Conservation (phyloP, 495 filamentous ascomycete species). For the Aspergillus hancockii region DNA sequence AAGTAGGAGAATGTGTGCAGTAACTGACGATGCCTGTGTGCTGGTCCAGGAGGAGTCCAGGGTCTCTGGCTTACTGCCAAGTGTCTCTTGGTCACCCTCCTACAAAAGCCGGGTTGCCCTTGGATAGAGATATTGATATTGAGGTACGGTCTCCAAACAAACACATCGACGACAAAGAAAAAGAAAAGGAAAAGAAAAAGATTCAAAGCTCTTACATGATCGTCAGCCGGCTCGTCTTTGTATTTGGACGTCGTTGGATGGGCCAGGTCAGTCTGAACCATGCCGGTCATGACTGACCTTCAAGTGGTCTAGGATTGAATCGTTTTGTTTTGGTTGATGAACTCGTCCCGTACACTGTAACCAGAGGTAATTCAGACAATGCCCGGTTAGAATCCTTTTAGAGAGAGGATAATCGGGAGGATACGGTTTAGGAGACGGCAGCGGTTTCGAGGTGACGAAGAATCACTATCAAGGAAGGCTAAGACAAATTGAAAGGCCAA, state of each 20-base stretch:
- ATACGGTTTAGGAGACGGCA: slow-evolving; percentile 9
- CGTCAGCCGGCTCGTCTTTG: slow-evolving; percentile 45
- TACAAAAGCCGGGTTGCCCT: slow-evolving; percentile 15
- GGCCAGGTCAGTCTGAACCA: slow-evolving; percentile 50
- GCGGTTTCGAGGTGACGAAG: slow-evolving; percentile 10
- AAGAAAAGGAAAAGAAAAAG: slow-evolving; percentile 13
- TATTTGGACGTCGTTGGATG: slow-evolving; percentile 40
- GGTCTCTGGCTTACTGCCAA: slow-evolving; percentile 3
- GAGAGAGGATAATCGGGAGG: slow-evolving; percentile 2
- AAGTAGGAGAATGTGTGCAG: background rate
- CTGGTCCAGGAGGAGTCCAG: background rate
- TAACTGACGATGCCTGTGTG: background rate
- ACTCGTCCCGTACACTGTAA: slow-evolving; percentile 7
- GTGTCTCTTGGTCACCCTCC: slow-evolving; percentile 14
- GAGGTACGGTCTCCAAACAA: slow-evolving; percentile 9
- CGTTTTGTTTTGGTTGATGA: slow-evolving; percentile 8
- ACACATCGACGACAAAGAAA: slow-evolving; percentile 3
- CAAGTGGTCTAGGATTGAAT: slow-evolving; percentile 11
- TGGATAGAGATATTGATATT: slow-evolving; percentile 6
- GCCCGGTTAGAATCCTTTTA: slow-evolving; percentile 10
- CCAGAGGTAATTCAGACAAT: slow-evolving; percentile 10
- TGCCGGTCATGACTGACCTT: slow-evolving; percentile 46
- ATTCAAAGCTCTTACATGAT: slow-evolving; percentile 42
- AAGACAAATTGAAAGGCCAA: slow-evolving; percentile 16
- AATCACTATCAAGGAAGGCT: slow-evolving; percentile 9